Conservation (phyloP, 1,139 yeast species). For the Hyphopichia buzzinii region DNA sequence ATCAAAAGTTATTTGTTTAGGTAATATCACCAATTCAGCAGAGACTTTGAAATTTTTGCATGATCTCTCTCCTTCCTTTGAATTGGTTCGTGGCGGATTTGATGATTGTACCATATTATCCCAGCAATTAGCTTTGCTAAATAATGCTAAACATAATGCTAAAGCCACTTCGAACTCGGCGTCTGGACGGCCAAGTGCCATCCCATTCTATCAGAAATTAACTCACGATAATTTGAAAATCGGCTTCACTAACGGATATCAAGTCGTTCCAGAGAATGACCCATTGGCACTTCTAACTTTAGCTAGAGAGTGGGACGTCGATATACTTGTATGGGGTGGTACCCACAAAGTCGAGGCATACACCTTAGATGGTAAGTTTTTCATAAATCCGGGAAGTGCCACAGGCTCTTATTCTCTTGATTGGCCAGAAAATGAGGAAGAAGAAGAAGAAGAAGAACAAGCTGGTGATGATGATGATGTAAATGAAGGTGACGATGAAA, state of each 20-base stretch:
- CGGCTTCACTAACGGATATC: constrained; percentile 84
- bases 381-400: constrained; percentile 93
- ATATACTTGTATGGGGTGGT: constrained; percentile 94
- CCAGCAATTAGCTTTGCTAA: constrained; percentile 31
- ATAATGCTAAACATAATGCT: constrained; percentile 8
- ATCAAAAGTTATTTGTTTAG: constrained; percentile 79
- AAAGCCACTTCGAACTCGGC: constrained; percentile 17
- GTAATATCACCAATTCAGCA: constrained; percentile 74
- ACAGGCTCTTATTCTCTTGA: constrained; percentile 79
- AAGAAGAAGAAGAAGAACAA: constrained; percentile 44
- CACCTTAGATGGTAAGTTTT: constrained; percentile 87
- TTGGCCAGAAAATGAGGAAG: constrained; percentile 41
- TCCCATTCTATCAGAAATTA: constrained; percentile 68
- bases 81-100: constrained; percentile 78
- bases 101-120: constrained; percentile 37
- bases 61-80: constrained; percentile 67
- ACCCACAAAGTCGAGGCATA: constrained; percentile 92
- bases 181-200: constrained; percentile 56
- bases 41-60: constrained; percentile 64
- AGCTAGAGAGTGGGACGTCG: constrained; percentile 91
- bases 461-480: constrained; percentile 34
- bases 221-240: constrained; percentile 70
- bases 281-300: constrained; percentile 78
- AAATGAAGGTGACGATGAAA: constrained; percentile 19
- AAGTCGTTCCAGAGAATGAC: constrained; percentile 80